A percentile compares a stretch with the other conserved stretches of the same genome.
Evolutionary conservation across 225 moss, liverwort and hornwort genomes (phyloP).

Genomic region (Sphagnum tenellum): DNA sequence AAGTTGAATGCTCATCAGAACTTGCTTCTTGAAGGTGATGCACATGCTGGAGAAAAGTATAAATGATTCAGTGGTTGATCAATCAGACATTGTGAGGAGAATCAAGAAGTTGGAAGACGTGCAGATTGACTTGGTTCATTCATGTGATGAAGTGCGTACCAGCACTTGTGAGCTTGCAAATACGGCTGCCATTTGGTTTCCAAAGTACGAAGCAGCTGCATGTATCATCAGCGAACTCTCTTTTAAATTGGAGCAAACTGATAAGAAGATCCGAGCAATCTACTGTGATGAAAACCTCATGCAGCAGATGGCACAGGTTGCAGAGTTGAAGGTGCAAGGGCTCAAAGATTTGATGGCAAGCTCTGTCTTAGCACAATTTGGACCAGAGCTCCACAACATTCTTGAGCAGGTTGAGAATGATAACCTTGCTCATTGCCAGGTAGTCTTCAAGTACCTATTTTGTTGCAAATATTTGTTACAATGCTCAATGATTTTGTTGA

Average conservation of each 20-base stretch:
- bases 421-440: conserved; percentile 42
- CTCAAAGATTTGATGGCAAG: conserved; percentile 35
- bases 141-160: conserved; percentile 37
- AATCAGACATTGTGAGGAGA: conserved; percentile 14
- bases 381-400: conserved; percentile 27
- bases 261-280: conserved; percentile 40
- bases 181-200: conserved; percentile 70
- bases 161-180: conserved; percentile 49
- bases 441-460: neutral
- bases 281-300: conserved; percentile 34
- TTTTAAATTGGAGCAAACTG: conserved; percentile 47
- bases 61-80: conserved; percentile 3
- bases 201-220: conserved; percentile 59
- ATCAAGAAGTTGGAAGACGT: conserved; percentile 43
- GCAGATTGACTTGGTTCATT: conserved; percentile 43
- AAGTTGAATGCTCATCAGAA: too few relatives aligned
- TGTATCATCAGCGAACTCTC: conserved; percentile 60
- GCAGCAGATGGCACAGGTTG: conserved; percentile 38
- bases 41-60: conserved; percentile 6
- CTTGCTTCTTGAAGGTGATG: conserved; percentile 1
- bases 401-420: conserved; percentile 25
- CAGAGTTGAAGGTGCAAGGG: conserved; percentile 41
- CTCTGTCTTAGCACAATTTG: conserved; percentile 5
- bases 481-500: too few relatives aligned
- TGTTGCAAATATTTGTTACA: too few relatives aligned